phyloP scores from a whole-genome alignment of 129 eudicot species.

The Lactuca saligna region DNA sequence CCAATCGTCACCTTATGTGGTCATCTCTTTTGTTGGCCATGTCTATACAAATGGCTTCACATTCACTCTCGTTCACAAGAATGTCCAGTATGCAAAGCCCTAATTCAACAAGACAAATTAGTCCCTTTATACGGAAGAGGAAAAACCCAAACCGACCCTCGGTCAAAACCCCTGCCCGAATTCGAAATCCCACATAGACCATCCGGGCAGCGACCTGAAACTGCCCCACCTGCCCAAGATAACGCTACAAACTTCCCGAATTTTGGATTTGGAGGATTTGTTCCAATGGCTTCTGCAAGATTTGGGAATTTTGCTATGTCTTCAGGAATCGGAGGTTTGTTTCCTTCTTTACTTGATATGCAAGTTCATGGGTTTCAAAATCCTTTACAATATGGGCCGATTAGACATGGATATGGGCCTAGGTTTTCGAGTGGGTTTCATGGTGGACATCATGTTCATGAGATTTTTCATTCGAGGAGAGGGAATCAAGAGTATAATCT shows the following conservation, averaged over 20 bases:
- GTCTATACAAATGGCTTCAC: conserved; percentile 80
- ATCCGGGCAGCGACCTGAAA: conserved; percentile 69
- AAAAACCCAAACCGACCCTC: conserved; percentile 64
- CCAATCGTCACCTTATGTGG: conserved; percentile 84
- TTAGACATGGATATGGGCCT: conserved; percentile 37
- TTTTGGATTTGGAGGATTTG: conserved; percentile 57
- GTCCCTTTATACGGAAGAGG: conserved; percentile 86
- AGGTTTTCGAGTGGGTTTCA: conserved; percentile 43
- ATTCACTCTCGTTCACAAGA: conserved; percentile 78
- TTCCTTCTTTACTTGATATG: conserved; percentile 57
- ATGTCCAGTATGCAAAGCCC: conserved; percentile 88
- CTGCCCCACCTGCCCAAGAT: conserved; percentile 60
- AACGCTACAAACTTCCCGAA: conserved; percentile 36
- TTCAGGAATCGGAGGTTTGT: conserved; percentile 68
- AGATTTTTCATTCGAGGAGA: conserved; percentile 38
- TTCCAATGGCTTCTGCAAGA: conserved; percentile 67
- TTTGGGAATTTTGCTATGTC: conserved; percentile 60
- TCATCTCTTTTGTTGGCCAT: conserved; percentile 89
- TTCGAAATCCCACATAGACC: conserved; percentile 77
- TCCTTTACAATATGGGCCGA: conserved; percentile 38
- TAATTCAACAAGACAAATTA: conserved; percentile 60
- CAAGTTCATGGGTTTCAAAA: conserved; percentile 55
- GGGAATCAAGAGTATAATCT: conserved; percentile 43
- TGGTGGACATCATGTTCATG: conserved; percentile 40
- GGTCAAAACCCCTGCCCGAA: conserved; percentile 66